Base-by-base conservation (phyloP, 2,329 filamentous ascomycete genomes). In the Colletotrichum sp. region DNA sequence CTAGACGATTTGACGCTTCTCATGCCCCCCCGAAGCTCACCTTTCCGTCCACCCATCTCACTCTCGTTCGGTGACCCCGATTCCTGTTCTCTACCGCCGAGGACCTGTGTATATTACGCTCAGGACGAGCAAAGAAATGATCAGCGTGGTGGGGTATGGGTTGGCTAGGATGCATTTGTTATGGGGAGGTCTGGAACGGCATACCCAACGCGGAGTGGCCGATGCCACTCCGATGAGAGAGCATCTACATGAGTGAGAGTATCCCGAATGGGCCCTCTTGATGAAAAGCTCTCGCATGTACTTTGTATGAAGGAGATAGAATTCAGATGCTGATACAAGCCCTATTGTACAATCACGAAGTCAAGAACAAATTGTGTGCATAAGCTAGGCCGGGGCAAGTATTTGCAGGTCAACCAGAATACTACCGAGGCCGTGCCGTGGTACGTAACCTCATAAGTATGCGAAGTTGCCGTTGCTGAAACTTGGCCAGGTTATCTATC, bases 221-320 rank as follows among this genome's bases (percentile, higher is more conserved):
- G 65, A 43, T 64, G 48, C 68, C 62, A 61, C 64, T 58, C 34
- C 62, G 52, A 28, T 55, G 70, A 18, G 73, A 18, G 73, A 65
- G 73, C 69, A 62, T 71, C 52, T 68, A 61, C 65, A 13, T 64
- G 61, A 70, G 73, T 61, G 67, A 70, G 61, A 60, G 52, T 32
- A 76, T 72, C 62, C 68, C 52, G 66, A 61, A 60, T 38, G 68
- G 43, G 36, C 68, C 36, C 28, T 48, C 68, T 28, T 73, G 73
- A 68, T 71, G 64, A 77, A 43, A 36, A 68, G 66, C 73, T 66
- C 34, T 76, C 67, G 65, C 65, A 72, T 77, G 76, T 77, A 77
- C 43, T 77, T 66, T 77, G 75, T 77, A 77, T 77, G 76, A 77
- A 76, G 74, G 75, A 77, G 75, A 77, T 66, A 72, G 74, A 71